Evolutionary conservation across 805 yeast genomes (phyloP).

Genomic region (Metschnikowia noctiluminum): DNA sequence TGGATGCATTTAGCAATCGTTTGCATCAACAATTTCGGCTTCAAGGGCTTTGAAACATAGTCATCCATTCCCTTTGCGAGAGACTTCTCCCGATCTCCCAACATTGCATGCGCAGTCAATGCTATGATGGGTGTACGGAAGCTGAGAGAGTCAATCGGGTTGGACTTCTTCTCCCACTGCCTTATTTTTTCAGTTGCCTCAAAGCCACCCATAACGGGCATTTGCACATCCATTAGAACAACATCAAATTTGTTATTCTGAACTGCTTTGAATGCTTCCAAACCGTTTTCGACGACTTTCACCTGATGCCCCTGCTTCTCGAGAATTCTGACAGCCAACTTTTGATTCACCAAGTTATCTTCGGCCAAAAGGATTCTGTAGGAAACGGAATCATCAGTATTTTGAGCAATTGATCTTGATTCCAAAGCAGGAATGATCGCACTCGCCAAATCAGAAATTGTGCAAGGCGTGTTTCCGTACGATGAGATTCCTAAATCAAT

Average conservation of each 20-base stretch:
- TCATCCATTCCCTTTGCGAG: conserved; percentile 91
- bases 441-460: conserved; percentile 76
- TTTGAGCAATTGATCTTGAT: conserved; percentile 74
- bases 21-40: conserved; percentile 77
- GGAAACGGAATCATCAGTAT: conserved; percentile 72
- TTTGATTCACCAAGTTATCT: conserved; percentile 84
- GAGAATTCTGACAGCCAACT: conserved; percentile 77
- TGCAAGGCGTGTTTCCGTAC: conserved; percentile 85
- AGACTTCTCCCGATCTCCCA: conserved; percentile 86
- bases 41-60: conserved; percentile 81
- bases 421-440: conserved; percentile 83
- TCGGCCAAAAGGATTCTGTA: conserved; percentile 79
- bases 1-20: conserved; percentile 83
- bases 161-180: conserved; percentile 80
- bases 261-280: conserved; percentile 76
- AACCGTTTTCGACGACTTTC: conserved; percentile 82
- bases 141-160: conserved; percentile 65
- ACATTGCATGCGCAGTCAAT: conserved; percentile 89
- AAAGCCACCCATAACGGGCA: conserved; percentile 95
- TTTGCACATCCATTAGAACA: conserved; percentile 88
- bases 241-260: conserved; percentile 68
- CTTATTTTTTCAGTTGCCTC: conserved; percentile 86
- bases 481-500: conserved; percentile 83
- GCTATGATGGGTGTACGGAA: conserved; percentile 87
- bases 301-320: conserved; percentile 85